These are phyloP conservation scores for Fennellomyces sp. DNA, from an alignment of 371 early-diverging fungal genomes.

Conservation along the genomic window DNA sequence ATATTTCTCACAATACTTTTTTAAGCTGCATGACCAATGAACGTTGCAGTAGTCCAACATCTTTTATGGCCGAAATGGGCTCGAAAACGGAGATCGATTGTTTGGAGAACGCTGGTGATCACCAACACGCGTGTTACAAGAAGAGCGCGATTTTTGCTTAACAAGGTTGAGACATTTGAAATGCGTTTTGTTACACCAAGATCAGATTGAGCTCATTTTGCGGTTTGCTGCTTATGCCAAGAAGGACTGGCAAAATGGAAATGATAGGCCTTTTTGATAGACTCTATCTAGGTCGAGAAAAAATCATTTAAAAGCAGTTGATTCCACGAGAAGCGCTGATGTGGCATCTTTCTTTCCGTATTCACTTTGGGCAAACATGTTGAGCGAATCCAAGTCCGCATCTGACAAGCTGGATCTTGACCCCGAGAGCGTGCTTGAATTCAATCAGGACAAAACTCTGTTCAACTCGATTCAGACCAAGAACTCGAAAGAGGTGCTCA, in stretches of 20 bases:
- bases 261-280: slow-evolving; percentile 12
- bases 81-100: too few species aligned
- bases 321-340: background rate
- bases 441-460: slow-evolving; percentile 5
- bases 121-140: too few species aligned
- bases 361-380: background rate
- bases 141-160: slow-evolving; percentile 7
- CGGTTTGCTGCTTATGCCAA: slow-evolving; percentile 12
- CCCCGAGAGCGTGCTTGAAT: slow-evolving; percentile 8
- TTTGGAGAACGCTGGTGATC: too few species aligned
- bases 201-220: slow-evolving; percentile 14
- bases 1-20: background rate
- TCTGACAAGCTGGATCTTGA: slow-evolving; percentile 15
- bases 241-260: background rate
- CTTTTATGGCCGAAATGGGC: too few species aligned
- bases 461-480: slow-evolving; percentile 17
- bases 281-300: background rate
- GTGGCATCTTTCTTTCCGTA: background rate
- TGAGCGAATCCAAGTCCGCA: background rate
- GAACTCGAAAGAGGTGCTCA: slow-evolving; percentile 19
- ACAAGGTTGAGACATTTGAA: background rate
- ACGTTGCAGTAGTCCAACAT: too few species aligned
- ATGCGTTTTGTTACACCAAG: background rate
- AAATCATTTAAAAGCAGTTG: background rate
- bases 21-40: too few species aligned